Evolutionary conservation across 129 eudicot species (phyloP).

Genomic region (Flaveria trinervia): DNA sequence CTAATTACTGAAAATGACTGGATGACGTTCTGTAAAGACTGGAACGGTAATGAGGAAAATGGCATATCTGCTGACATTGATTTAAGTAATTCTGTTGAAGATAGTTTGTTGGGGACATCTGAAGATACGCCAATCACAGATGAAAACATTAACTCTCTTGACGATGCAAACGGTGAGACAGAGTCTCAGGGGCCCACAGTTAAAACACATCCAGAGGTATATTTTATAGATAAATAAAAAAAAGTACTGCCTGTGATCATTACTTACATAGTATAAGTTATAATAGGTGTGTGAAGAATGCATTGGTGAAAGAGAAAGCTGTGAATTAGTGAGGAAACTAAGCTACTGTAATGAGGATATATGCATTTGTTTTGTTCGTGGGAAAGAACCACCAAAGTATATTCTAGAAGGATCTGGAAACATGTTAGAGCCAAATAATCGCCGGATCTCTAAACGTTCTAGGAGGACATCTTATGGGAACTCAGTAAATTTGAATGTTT

Average conservation of each 20-base stretch:
- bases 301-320: slow-evolving; percentile 92
- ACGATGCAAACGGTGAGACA: slow-evolving; percentile 50
- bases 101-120: slow-evolving; percentile 37
- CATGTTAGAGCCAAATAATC: slow-evolving; percentile 68
- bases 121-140: slow-evolving; percentile 60
- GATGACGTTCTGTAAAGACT: slow-evolving; percentile 75
- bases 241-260: not conserved
- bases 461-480: slow-evolving; percentile 77
- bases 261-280: not conserved
- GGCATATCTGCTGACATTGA: slow-evolving; percentile 72
- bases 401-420: slow-evolving; percentile 79
- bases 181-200: slow-evolving; percentile 58
- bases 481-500: slow-evolving; percentile 76
- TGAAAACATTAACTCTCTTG: slow-evolving; percentile 47
- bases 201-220: slow-evolving; percentile 78
- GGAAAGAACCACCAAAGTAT: slow-evolving; percentile 94
- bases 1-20: slow-evolving; percentile 74
- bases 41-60: slow-evolving; percentile 58
- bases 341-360: slow-evolving; percentile 82
- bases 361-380: slow-evolving; percentile 78
- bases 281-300: slow-evolving; percentile 86
- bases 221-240: not conserved
- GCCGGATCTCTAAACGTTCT: slow-evolving; percentile 95
- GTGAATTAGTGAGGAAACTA: slow-evolving; percentile 73
- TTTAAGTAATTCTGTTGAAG: slow-evolving; percentile 36